Base-by-base conservation (phyloP, 805 yeast species). In the Ogataea haglerorum region DNA sequence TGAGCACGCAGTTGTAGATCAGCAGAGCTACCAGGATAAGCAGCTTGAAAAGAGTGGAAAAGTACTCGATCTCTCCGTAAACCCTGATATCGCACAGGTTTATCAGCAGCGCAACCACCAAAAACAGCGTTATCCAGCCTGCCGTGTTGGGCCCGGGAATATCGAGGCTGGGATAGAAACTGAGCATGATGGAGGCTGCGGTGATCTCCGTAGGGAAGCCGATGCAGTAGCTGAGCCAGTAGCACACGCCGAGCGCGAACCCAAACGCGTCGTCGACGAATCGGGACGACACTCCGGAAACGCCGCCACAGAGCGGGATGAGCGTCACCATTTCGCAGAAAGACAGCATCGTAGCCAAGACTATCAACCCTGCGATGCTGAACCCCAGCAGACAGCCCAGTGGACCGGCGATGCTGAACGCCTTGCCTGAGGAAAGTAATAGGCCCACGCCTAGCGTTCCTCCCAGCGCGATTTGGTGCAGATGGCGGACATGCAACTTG, bases 301-400 rank as follows among this genome's bases (percentile, higher is more conserved):
- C 83, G 6, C 91, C 89, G 30, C 85, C 85, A 15, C 83, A 82
- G n/a, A 82, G 74, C 0, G 93, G 88, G 15, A 85, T 78, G 43
- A 85, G 68, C 0, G 93, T 82, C 4, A 84, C 82, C 83, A 85
- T 83, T 58, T 85, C 95, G 44, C 91, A 86, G 58, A 83, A 82
- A 4, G 88, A 80, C 12, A 80, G 63, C 74, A 85, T 78, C 1
- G 91, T 80, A 1, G 82, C 74, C 18, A 82, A 57, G 2, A 85
- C 89, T 10, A 85, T 67, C 2, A 76, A 54, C 0, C 90, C 93
- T 19, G 85, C 72, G 8, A 84, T 62, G 0, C 72, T 40, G 55
- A 80, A 84, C 2, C 91, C 90, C 10, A 85, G 50, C 5, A 85
- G 61, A 7, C 87, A 76, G 0, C 95, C 95, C 38, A 85, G 64